These are phyloP conservation scores for Paracoccidioides lutzii DNA, from an alignment of 2,329 filamentous ascomycete species.

Conservation along the genomic window DNA sequence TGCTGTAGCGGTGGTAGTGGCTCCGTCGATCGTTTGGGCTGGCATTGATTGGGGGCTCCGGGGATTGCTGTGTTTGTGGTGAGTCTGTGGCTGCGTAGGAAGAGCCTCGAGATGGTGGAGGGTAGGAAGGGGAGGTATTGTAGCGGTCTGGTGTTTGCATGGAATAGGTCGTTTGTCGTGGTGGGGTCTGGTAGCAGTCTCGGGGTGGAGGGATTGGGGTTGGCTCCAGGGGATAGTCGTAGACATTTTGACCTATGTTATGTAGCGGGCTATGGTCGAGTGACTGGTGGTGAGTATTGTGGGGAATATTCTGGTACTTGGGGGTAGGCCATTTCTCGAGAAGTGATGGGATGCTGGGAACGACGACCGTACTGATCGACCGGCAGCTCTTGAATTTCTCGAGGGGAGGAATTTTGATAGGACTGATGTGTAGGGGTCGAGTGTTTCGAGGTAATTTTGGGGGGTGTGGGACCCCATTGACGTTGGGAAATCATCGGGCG, in stretches of 20 bases:
- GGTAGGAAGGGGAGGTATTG: conserved; percentile 6
- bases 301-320: background rate
- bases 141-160: conserved; percentile 4
- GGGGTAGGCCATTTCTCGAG: conserved; percentile 6
- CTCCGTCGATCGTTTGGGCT: conserved; percentile 1
- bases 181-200: conserved; percentile 6
- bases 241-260: background rate
- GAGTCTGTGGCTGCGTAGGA: conserved; percentile 1
- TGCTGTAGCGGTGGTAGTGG: conserved; percentile 11
- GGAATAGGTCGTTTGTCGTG: conserved; percentile 5
- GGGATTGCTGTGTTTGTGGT: background rate
- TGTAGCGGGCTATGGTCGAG: background rate
- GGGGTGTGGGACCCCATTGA: conserved; percentile 6
- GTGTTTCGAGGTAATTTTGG: background rate
- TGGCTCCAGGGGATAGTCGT: conserved; percentile 1
- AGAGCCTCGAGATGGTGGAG: conserved; percentile 4
- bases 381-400: conserved; percentile 2
- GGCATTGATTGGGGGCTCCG: background rate
- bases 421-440: background rate
- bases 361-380: background rate
- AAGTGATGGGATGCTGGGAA: background rate
- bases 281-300: conserved; percentile 1
- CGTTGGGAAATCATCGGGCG: conserved; percentile 15
- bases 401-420: conserved; percentile 5
- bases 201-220: background rate